phyloP scores from a whole-genome alignment of 306 rosid genomes.

The Arachis stenosperma region DNA sequence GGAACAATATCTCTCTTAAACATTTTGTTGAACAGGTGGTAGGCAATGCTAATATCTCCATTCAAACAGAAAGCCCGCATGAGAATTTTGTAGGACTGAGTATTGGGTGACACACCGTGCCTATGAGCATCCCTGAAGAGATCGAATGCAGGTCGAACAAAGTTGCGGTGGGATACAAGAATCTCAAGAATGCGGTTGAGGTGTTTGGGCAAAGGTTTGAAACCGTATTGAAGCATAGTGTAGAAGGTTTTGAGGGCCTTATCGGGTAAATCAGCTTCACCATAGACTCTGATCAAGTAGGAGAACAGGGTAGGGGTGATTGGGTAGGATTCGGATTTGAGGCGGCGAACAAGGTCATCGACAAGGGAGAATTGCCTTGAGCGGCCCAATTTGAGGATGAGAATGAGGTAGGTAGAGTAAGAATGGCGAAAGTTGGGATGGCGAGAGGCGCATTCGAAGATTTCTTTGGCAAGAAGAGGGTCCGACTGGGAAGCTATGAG shows the following conservation, averaged over 20 bases:
- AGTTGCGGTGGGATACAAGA: too few relatives aligned
- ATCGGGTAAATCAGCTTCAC: slow-evolving; percentile 66
- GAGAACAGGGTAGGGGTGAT: slow-evolving; percentile 60
- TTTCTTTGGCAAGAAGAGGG: too few relatives aligned
- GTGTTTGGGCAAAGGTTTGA: too few relatives aligned
- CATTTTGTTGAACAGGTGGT: slow-evolving; percentile 81
- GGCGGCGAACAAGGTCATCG: slow-evolving; percentile 61
- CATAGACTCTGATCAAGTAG: slow-evolving; percentile 67
- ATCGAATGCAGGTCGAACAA: too few relatives aligned
- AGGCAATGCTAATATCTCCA: slow-evolving; percentile 79
- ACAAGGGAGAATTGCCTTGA: too few relatives aligned
- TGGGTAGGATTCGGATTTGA: slow-evolving; percentile 51
- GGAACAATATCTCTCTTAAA: slow-evolving; percentile 67
- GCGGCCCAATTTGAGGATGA: too few relatives aligned
- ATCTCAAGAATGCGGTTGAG: too few relatives aligned
- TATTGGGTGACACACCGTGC: slow-evolving; percentile 24
- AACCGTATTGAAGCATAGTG: slow-evolving; percentile 40
- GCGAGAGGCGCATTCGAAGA: too few relatives aligned
- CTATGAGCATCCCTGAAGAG: too few relatives aligned
- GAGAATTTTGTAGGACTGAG: slow-evolving; percentile 70
- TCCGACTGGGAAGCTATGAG: too few relatives aligned
- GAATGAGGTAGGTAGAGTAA: too few relatives aligned
- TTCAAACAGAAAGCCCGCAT: slow-evolving; percentile 68
- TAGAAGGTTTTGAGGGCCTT: slow-evolving; percentile 71
- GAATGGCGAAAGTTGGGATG: too few relatives aligned